Evolutionary conservation across 495 filamentous ascomycete species (phyloP).

Genomic region (Parachaetomium inaequale): DNA sequence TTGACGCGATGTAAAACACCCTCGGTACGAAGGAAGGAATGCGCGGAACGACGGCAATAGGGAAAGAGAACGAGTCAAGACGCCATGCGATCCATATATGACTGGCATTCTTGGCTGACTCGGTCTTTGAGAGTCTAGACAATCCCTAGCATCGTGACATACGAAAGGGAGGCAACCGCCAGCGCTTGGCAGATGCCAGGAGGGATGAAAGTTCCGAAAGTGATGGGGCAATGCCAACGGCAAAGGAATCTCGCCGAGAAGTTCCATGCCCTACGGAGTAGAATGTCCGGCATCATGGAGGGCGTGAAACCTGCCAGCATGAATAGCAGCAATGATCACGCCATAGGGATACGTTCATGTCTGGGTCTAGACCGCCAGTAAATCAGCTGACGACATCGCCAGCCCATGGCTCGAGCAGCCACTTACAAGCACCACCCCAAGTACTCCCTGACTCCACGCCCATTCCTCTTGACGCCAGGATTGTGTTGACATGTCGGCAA

Average conservation of each 20-base stretch:
- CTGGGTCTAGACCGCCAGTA: not conserved
- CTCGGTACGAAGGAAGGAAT: not conserved
- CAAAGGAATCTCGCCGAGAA: not conserved
- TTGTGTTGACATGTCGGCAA: not conserved
- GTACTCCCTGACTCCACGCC: not conserved
- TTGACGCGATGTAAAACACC: constrained; percentile 2
- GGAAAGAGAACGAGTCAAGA: not conserved
- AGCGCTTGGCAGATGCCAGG: not conserved
- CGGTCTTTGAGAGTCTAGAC: constrained; percentile 2
- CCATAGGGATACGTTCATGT: not conserved
- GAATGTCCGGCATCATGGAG: not conserved
- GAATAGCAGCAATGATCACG: not conserved
- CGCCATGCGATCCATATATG: not conserved
- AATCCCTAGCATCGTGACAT: not conserved
- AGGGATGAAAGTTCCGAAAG: not conserved
- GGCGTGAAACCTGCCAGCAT: not conserved
- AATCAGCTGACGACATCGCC: constrained; percentile 2
- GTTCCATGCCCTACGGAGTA: not conserved
- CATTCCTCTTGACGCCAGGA: not conserved
- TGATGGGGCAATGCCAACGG: not conserved
- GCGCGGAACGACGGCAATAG: not conserved
- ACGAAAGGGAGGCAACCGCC: not conserved
- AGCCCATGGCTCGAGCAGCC: not conserved
- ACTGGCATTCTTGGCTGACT: not conserved
- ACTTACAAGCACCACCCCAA: constrained; percentile 7